Percentiles rank a stretch among this genome's conserved stretches.
Conservation (phyloP, 1,284 basidiomycete genomes). For the Cryptococcus floricola region DNA sequence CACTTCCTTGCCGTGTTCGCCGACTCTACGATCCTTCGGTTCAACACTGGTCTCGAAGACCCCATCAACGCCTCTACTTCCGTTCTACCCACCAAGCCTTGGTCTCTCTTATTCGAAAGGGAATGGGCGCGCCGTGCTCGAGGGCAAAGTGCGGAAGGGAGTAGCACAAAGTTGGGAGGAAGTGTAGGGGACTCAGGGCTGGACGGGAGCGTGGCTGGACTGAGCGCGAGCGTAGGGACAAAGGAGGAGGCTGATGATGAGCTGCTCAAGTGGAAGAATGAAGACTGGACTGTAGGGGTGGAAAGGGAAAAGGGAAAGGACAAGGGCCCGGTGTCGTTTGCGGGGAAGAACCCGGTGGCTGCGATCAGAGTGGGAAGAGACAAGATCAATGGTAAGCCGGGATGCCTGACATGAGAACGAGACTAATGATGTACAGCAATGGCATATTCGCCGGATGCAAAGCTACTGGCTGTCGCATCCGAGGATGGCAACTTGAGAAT, state of each 20-base stretch:
- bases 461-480: slow-evolving; percentile 76
- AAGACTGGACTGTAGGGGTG: slow-evolving; percentile 34
- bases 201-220: background rate
- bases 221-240: too few species aligned
- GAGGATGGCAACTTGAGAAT: slow-evolving; percentile 85
- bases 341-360: slow-evolving; percentile 46
- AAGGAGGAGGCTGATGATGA: slow-evolving; percentile 14
- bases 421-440: slow-evolving; percentile 57
- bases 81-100: slow-evolving; percentile 28
- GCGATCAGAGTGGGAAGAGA: slow-evolving; percentile 51
- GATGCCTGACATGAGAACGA: background rate
- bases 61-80: slow-evolving; percentile 16
- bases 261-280: slow-evolving; percentile 47
- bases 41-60: slow-evolving; percentile 45
- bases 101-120: slow-evolving; percentile 31
- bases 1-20: slow-evolving; percentile 87
- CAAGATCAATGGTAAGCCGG: slow-evolving; percentile 64
- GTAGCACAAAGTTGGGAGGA: background rate
- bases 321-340: slow-evolving; percentile 38
- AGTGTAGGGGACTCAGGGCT: background rate
- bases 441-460: slow-evolving; percentile 83
- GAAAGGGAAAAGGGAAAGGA: slow-evolving; percentile 28
- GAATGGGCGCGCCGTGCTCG: slow-evolving; percentile 2
- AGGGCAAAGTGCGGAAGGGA: background rate
- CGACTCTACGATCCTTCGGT: slow-evolving; percentile 53